Evolutionary conservation across 306 rosid genomes (phyloP).

Genomic region (Cyamopsis tetragonoloba): DNA sequence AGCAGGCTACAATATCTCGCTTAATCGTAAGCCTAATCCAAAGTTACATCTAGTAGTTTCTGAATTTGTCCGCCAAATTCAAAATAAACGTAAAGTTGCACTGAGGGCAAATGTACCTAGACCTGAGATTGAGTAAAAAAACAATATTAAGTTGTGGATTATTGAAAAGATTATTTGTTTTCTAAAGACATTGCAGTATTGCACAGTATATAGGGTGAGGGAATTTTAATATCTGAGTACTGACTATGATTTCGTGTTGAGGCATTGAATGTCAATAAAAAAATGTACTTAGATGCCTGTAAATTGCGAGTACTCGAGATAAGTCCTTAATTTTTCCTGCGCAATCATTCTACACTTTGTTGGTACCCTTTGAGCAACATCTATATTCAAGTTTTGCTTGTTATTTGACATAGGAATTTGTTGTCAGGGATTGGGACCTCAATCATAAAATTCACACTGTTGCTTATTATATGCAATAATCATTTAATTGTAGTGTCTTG

Average conservation of each 20-base stretch:
- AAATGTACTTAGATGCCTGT: slow-evolving; percentile 8
- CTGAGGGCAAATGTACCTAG: slow-evolving; percentile 23
- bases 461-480: background rate
- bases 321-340: slow-evolving; percentile 4
- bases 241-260: slow-evolving; percentile 29
- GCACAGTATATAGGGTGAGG: slow-evolving; percentile 34
- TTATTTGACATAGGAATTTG: slow-evolving; percentile 12
- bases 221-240: slow-evolving; percentile 24
- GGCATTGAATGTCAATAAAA: slow-evolving; percentile 23
- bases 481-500: background rate
- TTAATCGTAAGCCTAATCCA: slow-evolving; percentile 37
- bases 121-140: slow-evolving; percentile 23
- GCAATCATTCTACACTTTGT: background rate
- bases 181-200: slow-evolving; percentile 34
- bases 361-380: slow-evolving; percentile 1
- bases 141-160: slow-evolving; percentile 24
- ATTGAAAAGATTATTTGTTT: slow-evolving; percentile 15
- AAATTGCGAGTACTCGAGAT: slow-evolving; percentile 22
- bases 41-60: slow-evolving; percentile 34
- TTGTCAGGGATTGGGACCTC: slow-evolving; percentile 12
- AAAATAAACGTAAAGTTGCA: slow-evolving; percentile 38
- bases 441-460: background rate
- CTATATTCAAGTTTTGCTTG: slow-evolving; percentile 3
- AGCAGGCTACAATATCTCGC: slow-evolving; percentile 29
- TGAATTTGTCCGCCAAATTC: slow-evolving; percentile 45